Percentiles rank a stretch among this genome's conserved stretches.
phyloP scores from a whole-genome alignment of 345 rosid species.

The Arabis alpina region DNA sequence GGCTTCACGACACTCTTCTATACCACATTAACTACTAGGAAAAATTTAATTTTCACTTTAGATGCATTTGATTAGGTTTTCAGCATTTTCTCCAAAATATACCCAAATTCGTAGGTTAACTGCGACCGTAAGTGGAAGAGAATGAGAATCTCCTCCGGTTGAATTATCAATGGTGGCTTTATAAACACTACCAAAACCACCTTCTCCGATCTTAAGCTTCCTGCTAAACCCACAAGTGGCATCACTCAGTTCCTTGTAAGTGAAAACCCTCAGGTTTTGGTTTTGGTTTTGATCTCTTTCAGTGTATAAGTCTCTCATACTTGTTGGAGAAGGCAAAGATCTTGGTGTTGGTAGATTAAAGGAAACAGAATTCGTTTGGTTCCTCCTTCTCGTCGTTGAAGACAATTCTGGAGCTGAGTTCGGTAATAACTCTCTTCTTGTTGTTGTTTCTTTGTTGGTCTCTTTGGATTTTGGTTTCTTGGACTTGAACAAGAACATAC shows the following conservation, averaged over 20 bases:
- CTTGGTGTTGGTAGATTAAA: slow-evolving; percentile 31
- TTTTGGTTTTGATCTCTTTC: slow-evolving; percentile 59
- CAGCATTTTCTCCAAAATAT: too few species aligned
- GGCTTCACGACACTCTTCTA: too few species aligned
- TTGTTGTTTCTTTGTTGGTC: slow-evolving; percentile 6
- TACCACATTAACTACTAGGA: too few species aligned
- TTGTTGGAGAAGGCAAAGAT: slow-evolving; percentile 53
- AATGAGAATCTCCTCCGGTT: too few species aligned
- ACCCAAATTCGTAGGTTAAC: too few species aligned
- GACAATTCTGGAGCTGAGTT: slow-evolving; percentile 62
- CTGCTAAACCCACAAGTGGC: slow-evolving; percentile 75
- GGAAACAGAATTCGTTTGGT: not conserved
- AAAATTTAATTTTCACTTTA: too few species aligned
- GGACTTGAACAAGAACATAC: slow-evolving; percentile 38
- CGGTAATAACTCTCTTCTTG: slow-evolving; percentile 40
- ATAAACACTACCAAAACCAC: slow-evolving; percentile 97
- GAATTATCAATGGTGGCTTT: slow-evolving; percentile 64
- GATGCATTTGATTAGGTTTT: too few species aligned
- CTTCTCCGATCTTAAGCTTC: slow-evolving; percentile 81
- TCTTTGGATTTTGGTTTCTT: slow-evolving; percentile 24
- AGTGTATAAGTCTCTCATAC: slow-evolving; percentile 61
- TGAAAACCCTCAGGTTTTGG: slow-evolving; percentile 64
- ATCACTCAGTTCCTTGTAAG: slow-evolving; percentile 65
- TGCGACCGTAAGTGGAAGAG: slow-evolving; percentile 56
- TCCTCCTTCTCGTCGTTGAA: not conserved